Conservation (phyloP, 2,329 filamentous ascomycete species). For the Colletotrichum sublineola region DNA sequence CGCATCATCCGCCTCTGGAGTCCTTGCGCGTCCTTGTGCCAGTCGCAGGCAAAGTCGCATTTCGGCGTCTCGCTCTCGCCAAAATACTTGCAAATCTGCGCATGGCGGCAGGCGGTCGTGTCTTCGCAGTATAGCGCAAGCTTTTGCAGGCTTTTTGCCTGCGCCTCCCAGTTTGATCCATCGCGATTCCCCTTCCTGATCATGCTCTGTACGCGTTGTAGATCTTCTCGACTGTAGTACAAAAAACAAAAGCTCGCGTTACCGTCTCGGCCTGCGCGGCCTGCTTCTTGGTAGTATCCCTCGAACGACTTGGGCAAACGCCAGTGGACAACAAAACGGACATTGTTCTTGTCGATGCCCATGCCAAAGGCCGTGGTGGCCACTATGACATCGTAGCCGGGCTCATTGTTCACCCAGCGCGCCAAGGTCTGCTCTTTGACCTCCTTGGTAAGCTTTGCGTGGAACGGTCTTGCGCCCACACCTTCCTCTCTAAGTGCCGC, state of each 20-base stretch:
- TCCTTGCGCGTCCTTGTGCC: slow-evolving; percentile 76
- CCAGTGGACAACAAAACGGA: slow-evolving; percentile 96
- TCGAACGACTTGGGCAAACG: slow-evolving; percentile 94
- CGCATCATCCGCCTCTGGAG: slow-evolving; percentile 69
- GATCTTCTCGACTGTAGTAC: slow-evolving; percentile 91
- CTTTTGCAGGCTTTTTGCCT: slow-evolving; percentile 73
- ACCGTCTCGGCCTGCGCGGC: slow-evolving; percentile 89
- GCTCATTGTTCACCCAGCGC: slow-evolving; percentile 79
- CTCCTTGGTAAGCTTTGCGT: slow-evolving; percentile 76
- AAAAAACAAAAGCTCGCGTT: slow-evolving; percentile 89
- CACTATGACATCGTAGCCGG: slow-evolving; percentile 90
- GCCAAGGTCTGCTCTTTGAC: slow-evolving; percentile 79
- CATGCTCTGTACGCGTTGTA: slow-evolving; percentile 77
- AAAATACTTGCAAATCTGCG: slow-evolving; percentile 81
- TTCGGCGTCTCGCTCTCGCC: slow-evolving; percentile 71
- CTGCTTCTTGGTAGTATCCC: slow-evolving; percentile 95
- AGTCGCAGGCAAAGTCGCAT: slow-evolving; percentile 84
- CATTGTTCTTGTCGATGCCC: slow-evolving; percentile 96
- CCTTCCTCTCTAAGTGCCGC: slow-evolving; percentile 74
- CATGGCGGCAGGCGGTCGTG: slow-evolving; percentile 79
- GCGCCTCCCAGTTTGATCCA: slow-evolving; percentile 60
- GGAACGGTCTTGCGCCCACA: slow-evolving; percentile 80
- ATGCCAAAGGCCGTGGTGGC: slow-evolving; percentile 97
- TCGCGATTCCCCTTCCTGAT: slow-evolving; percentile 62
- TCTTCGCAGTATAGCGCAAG: slow-evolving; percentile 87